These are phyloP conservation scores for Mycosphaerella arachidis DNA, from an alignment of 2,329 filamentous ascomycete genomes.

Conservation along the genomic window DNA sequence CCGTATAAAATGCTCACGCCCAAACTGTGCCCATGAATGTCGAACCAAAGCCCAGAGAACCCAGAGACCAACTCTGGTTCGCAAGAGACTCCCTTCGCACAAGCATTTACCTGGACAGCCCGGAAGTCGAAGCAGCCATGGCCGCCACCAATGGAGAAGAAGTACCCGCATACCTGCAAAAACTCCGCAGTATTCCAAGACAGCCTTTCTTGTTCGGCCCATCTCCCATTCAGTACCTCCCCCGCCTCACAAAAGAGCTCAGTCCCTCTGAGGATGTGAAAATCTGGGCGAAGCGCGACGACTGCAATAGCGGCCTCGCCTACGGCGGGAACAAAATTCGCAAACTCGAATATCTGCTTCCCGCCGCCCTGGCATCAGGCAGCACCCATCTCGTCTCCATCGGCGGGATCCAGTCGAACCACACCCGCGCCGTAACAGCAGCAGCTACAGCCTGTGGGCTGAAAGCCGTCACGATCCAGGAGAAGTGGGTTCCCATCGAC, in stretches of 20 bases:
- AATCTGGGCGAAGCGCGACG: slow-evolving; percentile 68
- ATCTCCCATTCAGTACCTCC: slow-evolving; percentile 64
- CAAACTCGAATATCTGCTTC: slow-evolving; percentile 38
- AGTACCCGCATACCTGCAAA: slow-evolving; percentile 20
- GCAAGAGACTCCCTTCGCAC: neutral
- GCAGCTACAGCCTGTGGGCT: slow-evolving; percentile 33
- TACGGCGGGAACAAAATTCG: slow-evolving; percentile 38
- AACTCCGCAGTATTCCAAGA: slow-evolving; percentile 49
- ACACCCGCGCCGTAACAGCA: slow-evolving; percentile 36
- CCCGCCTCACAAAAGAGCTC: slow-evolving; percentile 59
- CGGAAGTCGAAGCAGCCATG: neutral
- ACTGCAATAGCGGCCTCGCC: slow-evolving; percentile 46
- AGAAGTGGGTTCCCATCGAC: slow-evolving; percentile 32
- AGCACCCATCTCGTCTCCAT: slow-evolving; percentile 34
- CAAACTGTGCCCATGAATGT: neutral
- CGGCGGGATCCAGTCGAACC: slow-evolving; percentile 37
- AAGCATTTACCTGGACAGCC: neutral
- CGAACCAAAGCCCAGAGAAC: neutral
- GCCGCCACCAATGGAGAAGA: neutral
- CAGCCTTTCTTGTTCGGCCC: slow-evolving; percentile 61
- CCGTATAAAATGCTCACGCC: neutral
- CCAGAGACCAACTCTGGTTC: neutral
- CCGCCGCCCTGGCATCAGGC: slow-evolving; percentile 29
- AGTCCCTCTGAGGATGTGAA: slow-evolving; percentile 50
- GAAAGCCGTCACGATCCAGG: slow-evolving; percentile 30